Evolutionary conservation across 2,329 filamentous ascomycete species (phyloP).

Genomic region (Aspergillus awamori): DNA sequence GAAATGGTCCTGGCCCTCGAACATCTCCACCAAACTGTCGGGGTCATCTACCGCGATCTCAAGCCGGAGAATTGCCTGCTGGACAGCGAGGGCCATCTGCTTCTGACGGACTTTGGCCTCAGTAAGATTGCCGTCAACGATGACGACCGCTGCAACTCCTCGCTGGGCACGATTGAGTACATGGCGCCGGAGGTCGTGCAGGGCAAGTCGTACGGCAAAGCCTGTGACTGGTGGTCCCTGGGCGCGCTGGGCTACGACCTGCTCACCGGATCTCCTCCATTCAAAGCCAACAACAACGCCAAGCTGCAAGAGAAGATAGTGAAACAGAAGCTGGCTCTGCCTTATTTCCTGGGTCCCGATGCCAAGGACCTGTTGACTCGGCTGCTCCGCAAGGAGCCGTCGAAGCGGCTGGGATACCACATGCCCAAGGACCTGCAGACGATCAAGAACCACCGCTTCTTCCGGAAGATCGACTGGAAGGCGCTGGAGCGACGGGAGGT

Average conservation of each 20-base stretch:
- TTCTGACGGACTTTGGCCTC: constrained; percentile 94
- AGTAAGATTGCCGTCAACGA: constrained; percentile 87
- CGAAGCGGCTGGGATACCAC: constrained; percentile 82
- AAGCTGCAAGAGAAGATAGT: constrained; percentile 97
- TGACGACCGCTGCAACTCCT: constrained; percentile 75
- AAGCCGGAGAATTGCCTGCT: constrained; percentile 98
- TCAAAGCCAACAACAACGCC: constrained; percentile 84
- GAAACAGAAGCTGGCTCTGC: constrained; percentile 84
- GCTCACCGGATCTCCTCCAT: constrained; percentile 88
- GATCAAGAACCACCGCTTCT: constrained; percentile 94
- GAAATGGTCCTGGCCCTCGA: constrained; percentile 94
- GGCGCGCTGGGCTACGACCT: constrained; percentile 91
- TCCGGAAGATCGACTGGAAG: constrained; percentile 95
- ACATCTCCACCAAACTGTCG: constrained; percentile 87
- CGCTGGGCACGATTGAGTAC: constrained; percentile 95
- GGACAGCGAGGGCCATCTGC: constrained; percentile 85
- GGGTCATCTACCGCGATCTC: constrained; percentile 93
- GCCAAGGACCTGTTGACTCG: constrained; percentile 92
- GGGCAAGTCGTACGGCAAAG: constrained; percentile 86
- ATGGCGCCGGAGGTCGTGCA: constrained; percentile 96
- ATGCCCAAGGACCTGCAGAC: constrained; percentile 85
- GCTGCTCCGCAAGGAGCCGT: constrained; percentile 86
- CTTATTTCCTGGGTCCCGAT: constrained; percentile 88
- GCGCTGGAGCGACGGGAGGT: constrained; percentile 79
- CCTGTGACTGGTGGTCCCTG: constrained; percentile 98